phyloP scores from a whole-genome alignment of 495 filamentous ascomycete species.

The Penicillium desertorum region DNA sequence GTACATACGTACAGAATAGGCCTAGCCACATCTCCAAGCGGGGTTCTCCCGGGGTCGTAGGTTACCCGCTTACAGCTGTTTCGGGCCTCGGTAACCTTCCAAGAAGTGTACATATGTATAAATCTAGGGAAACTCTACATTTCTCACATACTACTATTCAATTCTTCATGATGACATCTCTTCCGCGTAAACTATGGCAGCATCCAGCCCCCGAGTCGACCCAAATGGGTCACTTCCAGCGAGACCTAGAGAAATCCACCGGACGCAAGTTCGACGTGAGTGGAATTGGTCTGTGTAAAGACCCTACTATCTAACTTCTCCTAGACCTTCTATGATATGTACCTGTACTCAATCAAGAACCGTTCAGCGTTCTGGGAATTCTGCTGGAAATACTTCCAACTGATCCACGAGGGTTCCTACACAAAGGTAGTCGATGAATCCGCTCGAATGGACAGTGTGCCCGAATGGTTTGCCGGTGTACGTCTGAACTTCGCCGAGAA shows the following conservation, averaged over 20 bases:
- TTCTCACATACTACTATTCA: not conserved
- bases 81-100: not conserved
- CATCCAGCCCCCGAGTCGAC: conserved; percentile 61
- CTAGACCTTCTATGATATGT: conserved; percentile 57
- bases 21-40: not conserved
- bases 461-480: conserved; percentile 60
- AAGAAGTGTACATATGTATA: not conserved
- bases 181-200: conserved; percentile 56
- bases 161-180: conserved; percentile 15
- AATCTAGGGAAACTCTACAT: not conserved
- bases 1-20: not conserved
- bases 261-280: conserved; percentile 25
- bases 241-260: conserved; percentile 24
- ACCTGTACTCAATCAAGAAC: conserved; percentile 59
- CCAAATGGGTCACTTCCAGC: conserved; percentile 59
- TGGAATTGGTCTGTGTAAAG: not conserved
- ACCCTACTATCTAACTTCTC: conserved; percentile 13
- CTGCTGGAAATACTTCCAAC: conserved; percentile 55
- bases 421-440: conserved; percentile 63
- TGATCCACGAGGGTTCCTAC: conserved; percentile 63
- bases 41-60: not conserved
- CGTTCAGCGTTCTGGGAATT: conserved; percentile 67
- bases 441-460: conserved; percentile 65
- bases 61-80: not conserved
- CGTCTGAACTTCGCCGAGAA: conserved; percentile 82